A percentile compares a stretch with the other conserved stretches of the same genome.
phyloP scores from a whole-genome alignment of 192 early-diverging fungal genomes.

The Rhizoclosmatium sp. region DNA sequence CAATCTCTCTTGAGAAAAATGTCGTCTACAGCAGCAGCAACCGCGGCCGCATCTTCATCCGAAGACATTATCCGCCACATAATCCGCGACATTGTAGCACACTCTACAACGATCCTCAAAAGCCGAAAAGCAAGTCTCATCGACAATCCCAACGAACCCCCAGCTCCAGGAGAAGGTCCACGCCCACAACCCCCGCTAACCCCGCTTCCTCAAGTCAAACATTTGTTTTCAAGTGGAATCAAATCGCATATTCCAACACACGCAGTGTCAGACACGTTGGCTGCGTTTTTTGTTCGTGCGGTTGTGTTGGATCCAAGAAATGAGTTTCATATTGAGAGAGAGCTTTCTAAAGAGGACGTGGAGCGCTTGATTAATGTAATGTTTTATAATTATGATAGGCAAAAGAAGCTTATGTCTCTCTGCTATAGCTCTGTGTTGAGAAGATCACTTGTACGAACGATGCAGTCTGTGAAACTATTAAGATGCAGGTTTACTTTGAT shows the following conservation, averaged over 20 bases:
- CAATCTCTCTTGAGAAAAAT: constrained; percentile 10
- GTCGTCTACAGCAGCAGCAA: background rate
- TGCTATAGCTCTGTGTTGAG: constrained; percentile 54
- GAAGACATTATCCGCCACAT: constrained; percentile 65
- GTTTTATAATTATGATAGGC: constrained; percentile 1
- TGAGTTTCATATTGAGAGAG: constrained; percentile 59
- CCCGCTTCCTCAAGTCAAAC: constrained; percentile 35
- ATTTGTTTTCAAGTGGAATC: constrained; percentile 42
- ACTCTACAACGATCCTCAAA: constrained; percentile 51
- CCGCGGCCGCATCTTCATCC: constrained; percentile 34
- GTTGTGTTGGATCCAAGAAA: constrained; percentile 64
- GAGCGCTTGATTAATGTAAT: constrained; percentile 60
- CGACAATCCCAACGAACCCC: background rate
- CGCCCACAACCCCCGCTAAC: constrained; percentile 35
- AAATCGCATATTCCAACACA: constrained; percentile 39
- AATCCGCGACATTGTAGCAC: constrained; percentile 60
- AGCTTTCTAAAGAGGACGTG: constrained; percentile 61
- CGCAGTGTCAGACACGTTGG: constrained; percentile 64
- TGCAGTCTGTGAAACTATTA: constrained; percentile 59
- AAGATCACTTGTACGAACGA: constrained; percentile 49
- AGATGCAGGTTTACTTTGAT: constrained; percentile 73
- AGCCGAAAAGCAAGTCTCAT: constrained; percentile 26
- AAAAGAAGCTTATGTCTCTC: background rate
- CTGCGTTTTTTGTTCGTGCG: constrained; percentile 66
- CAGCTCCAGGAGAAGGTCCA: background rate